Percentiles rank a stretch among this genome's conserved stretches.
Conservation (phyloP, 768 basidiomycete genomes). For the Leccinellum luteum region DNA sequence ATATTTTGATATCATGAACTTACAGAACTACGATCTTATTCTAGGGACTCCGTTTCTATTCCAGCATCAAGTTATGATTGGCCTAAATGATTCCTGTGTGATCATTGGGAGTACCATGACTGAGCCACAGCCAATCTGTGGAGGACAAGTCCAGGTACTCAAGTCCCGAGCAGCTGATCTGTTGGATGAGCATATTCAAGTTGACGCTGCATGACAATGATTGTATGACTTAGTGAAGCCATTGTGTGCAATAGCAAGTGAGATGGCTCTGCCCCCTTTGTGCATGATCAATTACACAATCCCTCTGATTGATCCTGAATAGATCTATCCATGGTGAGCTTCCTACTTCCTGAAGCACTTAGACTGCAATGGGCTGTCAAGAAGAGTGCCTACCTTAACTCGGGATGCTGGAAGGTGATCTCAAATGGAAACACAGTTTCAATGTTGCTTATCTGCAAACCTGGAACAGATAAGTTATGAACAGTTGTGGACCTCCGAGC, state of each 20-base stretch:
- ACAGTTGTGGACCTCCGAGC: constrained; percentile 9
- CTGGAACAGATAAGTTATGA: not conserved
- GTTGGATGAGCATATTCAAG: not conserved
- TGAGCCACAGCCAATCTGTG: constrained; percentile 10
- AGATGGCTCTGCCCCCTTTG: not conserved
- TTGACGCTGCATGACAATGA: constrained; percentile 4
- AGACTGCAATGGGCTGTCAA: not conserved
- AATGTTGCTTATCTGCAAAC: constrained; percentile 5
- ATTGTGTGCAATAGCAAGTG: not conserved
- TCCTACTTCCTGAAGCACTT: not conserved
- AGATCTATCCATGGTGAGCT: not conserved
- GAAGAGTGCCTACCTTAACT: not conserved
- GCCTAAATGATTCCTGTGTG: constrained; percentile 21
- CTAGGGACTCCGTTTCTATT: constrained; percentile 39
- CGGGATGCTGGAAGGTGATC: not conserved
- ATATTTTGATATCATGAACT: constrained; percentile 38
- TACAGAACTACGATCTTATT: constrained; percentile 39
- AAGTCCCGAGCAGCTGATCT: not conserved
- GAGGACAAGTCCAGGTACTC: not conserved
- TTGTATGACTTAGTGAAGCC: not conserved
- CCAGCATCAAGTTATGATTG: constrained; percentile 31
- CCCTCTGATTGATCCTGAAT: not conserved
- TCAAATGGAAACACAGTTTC: not conserved
- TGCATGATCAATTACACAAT: constrained; percentile 1
- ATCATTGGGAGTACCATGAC: constrained; percentile 13